Evolutionary conservation across 2,329 filamentous ascomycete species (phyloP).

Genomic region (Pseudopithomyces chartarum): DNA sequence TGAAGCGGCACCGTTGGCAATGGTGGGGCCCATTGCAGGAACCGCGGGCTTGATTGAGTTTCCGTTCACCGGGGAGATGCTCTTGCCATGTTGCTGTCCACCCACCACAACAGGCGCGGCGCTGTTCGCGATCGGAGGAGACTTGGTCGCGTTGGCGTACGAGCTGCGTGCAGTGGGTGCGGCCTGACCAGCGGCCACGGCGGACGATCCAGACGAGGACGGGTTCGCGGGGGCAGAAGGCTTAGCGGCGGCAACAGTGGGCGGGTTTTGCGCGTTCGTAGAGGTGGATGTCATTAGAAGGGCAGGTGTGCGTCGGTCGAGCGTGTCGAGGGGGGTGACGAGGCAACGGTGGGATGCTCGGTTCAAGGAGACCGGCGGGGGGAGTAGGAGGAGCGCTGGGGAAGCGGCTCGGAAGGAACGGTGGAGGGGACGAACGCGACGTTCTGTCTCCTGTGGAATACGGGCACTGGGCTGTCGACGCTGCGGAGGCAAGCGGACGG

Average conservation of each 20-base stretch:
- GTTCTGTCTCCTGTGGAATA: constrained; percentile 30
- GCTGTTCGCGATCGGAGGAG: constrained; percentile 56
- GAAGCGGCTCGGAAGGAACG: constrained; percentile 36
- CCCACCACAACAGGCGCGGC: constrained; percentile 59
- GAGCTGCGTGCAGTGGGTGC: constrained; percentile 60
- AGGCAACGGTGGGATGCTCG: constrained; percentile 33
- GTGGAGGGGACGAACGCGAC: constrained; percentile 28
- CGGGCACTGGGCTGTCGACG: constrained; percentile 44
- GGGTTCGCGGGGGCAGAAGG: constrained; percentile 53
- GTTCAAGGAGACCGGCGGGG: constrained; percentile 19
- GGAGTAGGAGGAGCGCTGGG: constrained; percentile 32
- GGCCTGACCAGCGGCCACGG: constrained; percentile 58
- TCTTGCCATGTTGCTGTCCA: constrained; percentile 54
- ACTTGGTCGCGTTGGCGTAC: constrained; percentile 66
- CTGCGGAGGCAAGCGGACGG: constrained; percentile 31
- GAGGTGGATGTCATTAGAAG: constrained; percentile 66
- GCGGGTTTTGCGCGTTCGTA: constrained; percentile 56
- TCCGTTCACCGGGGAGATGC: constrained; percentile 82
- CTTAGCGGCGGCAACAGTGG: constrained; percentile 52
- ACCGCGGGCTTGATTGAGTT: constrained; percentile 71
- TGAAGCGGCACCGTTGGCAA: constrained; percentile 68
- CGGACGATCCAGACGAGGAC: constrained; percentile 56
- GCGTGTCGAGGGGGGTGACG: constrained; percentile 16
- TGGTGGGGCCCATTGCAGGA: constrained; percentile 63
- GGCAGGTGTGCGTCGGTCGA: constrained; percentile 8